Percentiles rank a stretch among this genome's conserved stretches.
Conservation (phyloP, 2,329 filamentous ascomycete genomes). For the Monosporascus sp. region DNA sequence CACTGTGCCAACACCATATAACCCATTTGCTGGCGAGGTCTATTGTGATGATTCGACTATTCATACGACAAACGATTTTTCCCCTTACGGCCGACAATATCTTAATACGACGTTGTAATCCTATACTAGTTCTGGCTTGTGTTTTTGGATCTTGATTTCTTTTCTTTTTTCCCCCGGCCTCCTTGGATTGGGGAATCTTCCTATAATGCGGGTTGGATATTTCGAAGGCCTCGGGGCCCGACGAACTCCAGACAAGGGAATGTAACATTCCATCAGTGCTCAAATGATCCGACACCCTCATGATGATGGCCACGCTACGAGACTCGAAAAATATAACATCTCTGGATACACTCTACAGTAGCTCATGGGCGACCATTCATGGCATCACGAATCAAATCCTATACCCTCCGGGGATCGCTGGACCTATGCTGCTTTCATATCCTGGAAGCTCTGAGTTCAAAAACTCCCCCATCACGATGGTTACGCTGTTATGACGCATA, state of each 20-base stretch:
- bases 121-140: constrained; percentile 18
- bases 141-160: constrained; percentile 15
- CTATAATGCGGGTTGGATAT: constrained; percentile 13
- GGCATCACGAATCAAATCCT: constrained; percentile 30
- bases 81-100: constrained; percentile 10
- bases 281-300: constrained; percentile 23
- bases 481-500: constrained; percentile 33
- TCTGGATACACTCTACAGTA: constrained; percentile 31
- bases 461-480: constrained; percentile 29
- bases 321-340: constrained; percentile 19
- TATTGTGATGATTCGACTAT: constrained; percentile 6
- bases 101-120: constrained; percentile 28
- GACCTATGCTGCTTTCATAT: constrained; percentile 10
- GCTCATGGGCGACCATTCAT: constrained; percentile 32
- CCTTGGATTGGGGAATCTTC: constrained; percentile 16
- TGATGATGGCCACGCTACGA: constrained; percentile 21
- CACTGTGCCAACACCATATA: constrained; percentile 13
- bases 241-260: constrained; percentile 15
- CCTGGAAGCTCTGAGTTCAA: constrained; percentile 15
- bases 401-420: constrained; percentile 24
- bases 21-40: constrained; percentile 9
- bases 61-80: constrained; percentile 5
- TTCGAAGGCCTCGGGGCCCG: constrained; percentile 14
- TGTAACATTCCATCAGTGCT: constrained; percentile 14
- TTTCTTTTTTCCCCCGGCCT: constrained; percentile 10